A percentile compares a stretch with the other conserved stretches of the same genome.
Conservation (phyloP, 306 rosid genomes). For the Phaseolus lunatus region DNA sequence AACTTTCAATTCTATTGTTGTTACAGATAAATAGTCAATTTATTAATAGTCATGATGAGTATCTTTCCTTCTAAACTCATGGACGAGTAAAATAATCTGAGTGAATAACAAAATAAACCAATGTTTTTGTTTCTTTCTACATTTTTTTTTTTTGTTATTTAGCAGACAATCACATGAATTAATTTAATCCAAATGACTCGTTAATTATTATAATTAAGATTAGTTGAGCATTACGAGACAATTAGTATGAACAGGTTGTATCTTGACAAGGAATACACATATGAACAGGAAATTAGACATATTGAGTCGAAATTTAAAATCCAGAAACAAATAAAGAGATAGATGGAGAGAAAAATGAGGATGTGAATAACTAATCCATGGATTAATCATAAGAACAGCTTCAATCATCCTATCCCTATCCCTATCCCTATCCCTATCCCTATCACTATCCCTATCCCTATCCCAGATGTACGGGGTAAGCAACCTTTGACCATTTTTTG, state of each 20-base stretch:
- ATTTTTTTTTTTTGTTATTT: background rate
- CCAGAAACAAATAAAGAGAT: background rate
- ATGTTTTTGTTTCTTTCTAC: background rate
- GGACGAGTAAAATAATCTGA: too few relatives aligned
- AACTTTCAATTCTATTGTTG: too few relatives aligned
- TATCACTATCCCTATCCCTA: conserved; percentile 18
- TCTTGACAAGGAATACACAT: too few relatives aligned
- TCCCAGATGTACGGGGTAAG: conserved; percentile 20
- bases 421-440: conserved; percentile 33
- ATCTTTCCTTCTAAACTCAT: too few relatives aligned
- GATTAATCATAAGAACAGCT: conserved; percentile 45
- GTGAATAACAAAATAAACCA: background rate
- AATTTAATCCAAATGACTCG: conserved; percentile 7
- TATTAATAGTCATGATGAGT: background rate
- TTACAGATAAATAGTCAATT: too few relatives aligned
- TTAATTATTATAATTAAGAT: background rate
- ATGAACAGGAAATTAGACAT: background rate
- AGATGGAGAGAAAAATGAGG: conserved; percentile 32
- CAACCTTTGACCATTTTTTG: conserved; percentile 41
- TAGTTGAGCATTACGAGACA: background rate
- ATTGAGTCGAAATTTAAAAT: conserved; percentile 37
- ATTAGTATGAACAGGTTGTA: too few relatives aligned
- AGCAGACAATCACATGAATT: conserved; percentile 7
- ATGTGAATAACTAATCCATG: conserved; percentile 42
- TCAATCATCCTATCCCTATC: conserved; percentile 27